These are phyloP conservation scores for Schizochytrium sp. DNA, from an alignment of 108 stramenopile species.

Conservation along the genomic window DNA sequence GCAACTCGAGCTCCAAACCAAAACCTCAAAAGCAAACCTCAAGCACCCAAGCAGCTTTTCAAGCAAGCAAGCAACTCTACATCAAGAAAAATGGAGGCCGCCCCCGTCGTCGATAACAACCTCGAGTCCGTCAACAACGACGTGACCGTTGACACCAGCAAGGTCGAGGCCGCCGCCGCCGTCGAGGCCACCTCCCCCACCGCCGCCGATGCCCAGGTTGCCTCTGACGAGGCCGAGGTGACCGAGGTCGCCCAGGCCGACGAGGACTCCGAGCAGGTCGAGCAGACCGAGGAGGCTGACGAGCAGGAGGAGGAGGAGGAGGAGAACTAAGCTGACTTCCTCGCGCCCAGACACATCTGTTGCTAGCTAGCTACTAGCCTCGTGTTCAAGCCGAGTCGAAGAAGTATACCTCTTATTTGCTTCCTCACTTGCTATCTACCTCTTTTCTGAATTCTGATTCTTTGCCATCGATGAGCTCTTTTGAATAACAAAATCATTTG, in stretches of 20 bases:
- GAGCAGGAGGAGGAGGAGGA: constrained; percentile 16
- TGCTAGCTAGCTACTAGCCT: background rate
- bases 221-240: background rate
- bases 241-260: constrained; percentile 1
- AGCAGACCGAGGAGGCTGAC: constrained; percentile 21
- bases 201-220: background rate
- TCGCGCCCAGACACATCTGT: background rate
- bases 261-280: background rate
- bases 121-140: background rate
- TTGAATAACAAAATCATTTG: no score
- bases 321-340: background rate
- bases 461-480: no score
- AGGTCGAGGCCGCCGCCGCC: background rate
- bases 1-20: constrained; percentile 24
- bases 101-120: background rate
- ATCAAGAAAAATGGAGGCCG: constrained; percentile 10
- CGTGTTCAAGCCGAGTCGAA: no score
- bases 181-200: constrained; percentile 4
- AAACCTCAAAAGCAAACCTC: background rate
- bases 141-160: constrained; percentile 6
- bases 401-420: no score
- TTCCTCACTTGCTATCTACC: no score
- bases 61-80: constrained; percentile 23
- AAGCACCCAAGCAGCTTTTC: background rate
- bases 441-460: no score